Evolutionary conservation across 2,329 filamentous ascomycete genomes (phyloP), one percentile per base, ranked within the genome.

Genomic region (Cladosporium sp.): DNA sequence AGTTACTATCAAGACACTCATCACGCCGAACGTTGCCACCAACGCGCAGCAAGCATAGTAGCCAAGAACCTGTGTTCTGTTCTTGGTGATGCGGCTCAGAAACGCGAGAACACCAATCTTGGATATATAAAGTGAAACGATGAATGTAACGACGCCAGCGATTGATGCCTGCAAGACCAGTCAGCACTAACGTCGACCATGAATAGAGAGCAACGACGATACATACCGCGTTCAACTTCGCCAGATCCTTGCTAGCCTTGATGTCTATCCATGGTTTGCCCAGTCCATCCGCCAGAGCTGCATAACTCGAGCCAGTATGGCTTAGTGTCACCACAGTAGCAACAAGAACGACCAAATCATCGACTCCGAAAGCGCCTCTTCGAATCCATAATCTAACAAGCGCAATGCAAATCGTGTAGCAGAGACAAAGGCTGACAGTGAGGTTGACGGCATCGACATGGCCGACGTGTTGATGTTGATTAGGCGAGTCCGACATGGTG

Each of bases 31-130:
- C 1, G 72, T 32, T 1, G 67, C 67, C 24, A 73, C 70, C 8
- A 73, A 11, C 21, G 59, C 67, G 59, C 68, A 71, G 65, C 73
- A 75, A 24, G 67, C 66, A 52, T 71, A 67, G 59, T 74, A 76
- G n/a, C 72, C 65, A 54, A 64, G 66, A 38, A 74, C 64, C 41
- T 74, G 72, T 18, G 63, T 57, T 28, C 67, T 69, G 28, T 71
- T 68, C 63, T 73, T 72, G 15, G 74, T 75, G 47, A 76, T 75
- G 41, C 75, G 73, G 51, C 65, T 69, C n/a, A 77, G 66, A 59
- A 77, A 76, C 15, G 70, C 68, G 4, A 77, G 64, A 69, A 75
- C 75, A 32, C 74, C 74, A 59, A 71, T 70, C 70, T 76, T 77
- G 8, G 75, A 74, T 15, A 72, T 49, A 51, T 76, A 76, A 0